Conservation (phyloP, 441 rosid species). For the Bocquillonia castaneifolia region DNA sequence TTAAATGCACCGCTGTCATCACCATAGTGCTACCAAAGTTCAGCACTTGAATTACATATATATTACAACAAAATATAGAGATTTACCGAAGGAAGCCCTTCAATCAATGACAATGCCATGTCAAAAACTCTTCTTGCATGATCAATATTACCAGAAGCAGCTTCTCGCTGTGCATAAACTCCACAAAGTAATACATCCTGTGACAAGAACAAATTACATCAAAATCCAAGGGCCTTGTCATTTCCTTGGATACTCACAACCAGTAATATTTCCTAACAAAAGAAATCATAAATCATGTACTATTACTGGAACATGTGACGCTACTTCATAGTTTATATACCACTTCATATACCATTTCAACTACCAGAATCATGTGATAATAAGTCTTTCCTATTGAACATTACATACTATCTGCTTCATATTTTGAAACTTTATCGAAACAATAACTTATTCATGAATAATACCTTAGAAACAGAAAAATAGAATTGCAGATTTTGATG, state of each 20-base stretch:
- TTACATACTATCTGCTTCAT: no score
- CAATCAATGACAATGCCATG: slow-evolving; percentile 81
- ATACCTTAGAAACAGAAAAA: no score
- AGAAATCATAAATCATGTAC: background rate
- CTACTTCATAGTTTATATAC: background rate
- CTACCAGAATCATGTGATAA: background rate
- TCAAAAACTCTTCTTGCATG: slow-evolving; percentile 90
- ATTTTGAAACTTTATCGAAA: background rate
- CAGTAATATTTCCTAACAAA: slow-evolving; percentile 6
- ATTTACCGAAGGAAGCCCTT: slow-evolving; percentile 68
- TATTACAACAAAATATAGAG: slow-evolving; percentile 11
- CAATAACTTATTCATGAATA: no score
- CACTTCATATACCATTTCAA: no score
- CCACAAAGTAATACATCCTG: slow-evolving; percentile 95
- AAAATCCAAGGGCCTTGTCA: background rate
- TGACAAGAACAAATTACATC: background rate
- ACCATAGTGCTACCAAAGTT: slow-evolving; percentile 7
- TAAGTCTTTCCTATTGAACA: no score
- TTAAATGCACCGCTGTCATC: background rate
- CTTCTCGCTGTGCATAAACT: slow-evolving; percentile 90
- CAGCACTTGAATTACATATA: background rate
- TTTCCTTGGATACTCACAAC: background rate
- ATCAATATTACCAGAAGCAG: slow-evolving; percentile 71
- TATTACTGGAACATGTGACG: background rate
- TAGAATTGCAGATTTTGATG: background rate